Base-by-base conservation (phyloP, 1,284 basidiomycete species). In the Testicularia cyperi region DNA sequence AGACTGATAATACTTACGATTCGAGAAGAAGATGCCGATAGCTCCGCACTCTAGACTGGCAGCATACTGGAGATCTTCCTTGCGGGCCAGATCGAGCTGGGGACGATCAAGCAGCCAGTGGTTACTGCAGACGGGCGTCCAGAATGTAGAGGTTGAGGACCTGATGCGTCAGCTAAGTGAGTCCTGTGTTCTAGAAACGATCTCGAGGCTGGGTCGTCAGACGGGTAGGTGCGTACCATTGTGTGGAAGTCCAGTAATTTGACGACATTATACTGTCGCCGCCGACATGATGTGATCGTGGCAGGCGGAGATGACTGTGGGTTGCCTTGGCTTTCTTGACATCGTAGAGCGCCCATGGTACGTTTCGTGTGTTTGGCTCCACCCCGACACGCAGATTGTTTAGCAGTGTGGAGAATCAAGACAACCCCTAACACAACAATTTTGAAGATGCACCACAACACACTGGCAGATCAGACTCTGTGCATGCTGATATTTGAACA, bases 161-260 rank as follows among this genome's bases (percentile, higher is more conserved):
- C 10, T 14, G 16, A 15, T 32, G 14, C 29, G 32, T n/a, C n/a
- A 25, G 35, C 35, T 5, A 12, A 14, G 5, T 20, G 14, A 19
- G n/a, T 15, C 24, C 25, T 8, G 10, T 8, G 13, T 26, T 7
- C 20, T 26, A 16, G 19, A n/a, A 12, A 3, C 3, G 6, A 4
- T 16, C 13, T 25, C 35, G 27, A 43, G 36, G n/a, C 8, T 2
- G 15, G 14, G 16, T 15, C 7, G 29, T 14, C 7, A n/a, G 25
- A n/a, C 20, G 19, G 21, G 36, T 22, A 38, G 13, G 6, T 20
- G 44, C 66, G 38, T 40, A 70, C 65, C 68, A 70, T 48, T 73
- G 70, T 15, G 69, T 65, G 14, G 67, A 70, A 7, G 58, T 48
- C 70, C 70, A 73, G 41, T 69, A 73, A 43, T 73, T 71, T 40